phyloP scores from a whole-genome alignment of 179 eudicot genomes.

The Carnegiea gigantea region DNA sequence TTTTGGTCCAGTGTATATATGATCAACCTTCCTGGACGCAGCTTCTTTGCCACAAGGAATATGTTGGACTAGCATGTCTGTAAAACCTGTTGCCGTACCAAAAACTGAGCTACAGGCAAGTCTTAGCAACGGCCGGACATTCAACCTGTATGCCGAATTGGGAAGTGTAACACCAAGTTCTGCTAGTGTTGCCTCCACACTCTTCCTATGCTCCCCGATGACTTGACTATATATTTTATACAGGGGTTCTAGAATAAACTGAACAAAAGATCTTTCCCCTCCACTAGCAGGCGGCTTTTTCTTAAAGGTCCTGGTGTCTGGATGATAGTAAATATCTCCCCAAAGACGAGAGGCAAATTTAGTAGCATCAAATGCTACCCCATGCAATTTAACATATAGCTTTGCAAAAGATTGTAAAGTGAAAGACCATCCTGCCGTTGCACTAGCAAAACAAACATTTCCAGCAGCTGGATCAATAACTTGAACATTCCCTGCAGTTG shows the following conservation, averaged over 20 bases:
- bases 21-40: slow-evolving; percentile 80
- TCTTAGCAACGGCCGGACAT: slow-evolving; percentile 93
- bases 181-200: slow-evolving; percentile 89
- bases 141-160: slow-evolving; percentile 81
- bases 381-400: slow-evolving; percentile 89
- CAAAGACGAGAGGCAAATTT: slow-evolving; percentile 94
- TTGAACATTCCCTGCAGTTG: slow-evolving; percentile 87
- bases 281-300: slow-evolving; percentile 72
- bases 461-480: slow-evolving; percentile 84
- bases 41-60: slow-evolving; percentile 93
- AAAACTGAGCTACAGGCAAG: slow-evolving; percentile 96
- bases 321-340: slow-evolving; percentile 87
- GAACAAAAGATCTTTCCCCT: slow-evolving; percentile 90
- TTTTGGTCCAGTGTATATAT: slow-evolving; percentile 81
- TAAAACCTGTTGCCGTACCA: slow-evolving; percentile 98
- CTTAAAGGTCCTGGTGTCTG: slow-evolving; percentile 67
- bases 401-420: slow-evolving; percentile 95
- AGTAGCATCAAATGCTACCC: slow-evolving; percentile 83
- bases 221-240: slow-evolving; percentile 98
- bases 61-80: slow-evolving; percentile 96
- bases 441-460: slow-evolving; percentile 97
- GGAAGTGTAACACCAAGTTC: slow-evolving; percentile 96
- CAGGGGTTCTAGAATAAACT: slow-evolving; percentile 92
- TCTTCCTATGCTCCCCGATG: slow-evolving; percentile 96
- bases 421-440: slow-evolving; percentile 98